Conservation (phyloP, 129 eudicot genomes). For the Flaveria ramosissima region DNA sequence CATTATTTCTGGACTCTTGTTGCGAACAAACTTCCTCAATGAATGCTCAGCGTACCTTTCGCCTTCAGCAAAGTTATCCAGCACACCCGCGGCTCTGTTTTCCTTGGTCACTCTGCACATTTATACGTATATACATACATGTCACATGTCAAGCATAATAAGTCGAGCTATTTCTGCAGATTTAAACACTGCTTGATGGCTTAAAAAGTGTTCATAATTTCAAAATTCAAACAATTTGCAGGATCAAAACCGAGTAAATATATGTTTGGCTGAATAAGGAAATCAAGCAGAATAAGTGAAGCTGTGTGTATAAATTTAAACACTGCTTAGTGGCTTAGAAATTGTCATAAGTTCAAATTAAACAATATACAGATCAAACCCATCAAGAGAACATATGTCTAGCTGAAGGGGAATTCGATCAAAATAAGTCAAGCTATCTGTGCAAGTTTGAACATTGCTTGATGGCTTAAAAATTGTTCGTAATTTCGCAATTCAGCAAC, state of each 20-base stretch:
- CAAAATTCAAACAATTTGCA: not conserved
- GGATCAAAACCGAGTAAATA: not conserved
- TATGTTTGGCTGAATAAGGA: not conserved
- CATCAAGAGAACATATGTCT: no score
- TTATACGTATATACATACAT: not conserved
- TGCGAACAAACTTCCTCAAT: conserved; percentile 78
- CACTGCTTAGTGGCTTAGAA: not conserved
- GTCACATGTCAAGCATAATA: not conserved
- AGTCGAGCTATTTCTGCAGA: not conserved
- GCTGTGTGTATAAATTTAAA: not conserved
- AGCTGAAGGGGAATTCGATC: not conserved
- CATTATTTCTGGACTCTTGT: conserved; percentile 76
- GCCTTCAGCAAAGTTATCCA: conserved; percentile 85
- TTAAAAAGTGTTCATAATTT: not conserved
- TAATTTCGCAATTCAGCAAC: no score
- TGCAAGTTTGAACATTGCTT: not conserved
- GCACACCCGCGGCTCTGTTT: conserved; percentile 79
- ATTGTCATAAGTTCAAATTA: not conserved
- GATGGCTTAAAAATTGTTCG: not conserved
- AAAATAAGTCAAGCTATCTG: not conserved
- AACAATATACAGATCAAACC: not conserved
- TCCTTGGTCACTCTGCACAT: conserved; percentile 73
- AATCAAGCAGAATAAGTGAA: not conserved
- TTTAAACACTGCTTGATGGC: not conserved
- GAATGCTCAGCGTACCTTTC: conserved; percentile 73